Evolutionary conservation across 306 rosid genomes (phyloP).

Genomic region (Castanospermum australe): DNA sequence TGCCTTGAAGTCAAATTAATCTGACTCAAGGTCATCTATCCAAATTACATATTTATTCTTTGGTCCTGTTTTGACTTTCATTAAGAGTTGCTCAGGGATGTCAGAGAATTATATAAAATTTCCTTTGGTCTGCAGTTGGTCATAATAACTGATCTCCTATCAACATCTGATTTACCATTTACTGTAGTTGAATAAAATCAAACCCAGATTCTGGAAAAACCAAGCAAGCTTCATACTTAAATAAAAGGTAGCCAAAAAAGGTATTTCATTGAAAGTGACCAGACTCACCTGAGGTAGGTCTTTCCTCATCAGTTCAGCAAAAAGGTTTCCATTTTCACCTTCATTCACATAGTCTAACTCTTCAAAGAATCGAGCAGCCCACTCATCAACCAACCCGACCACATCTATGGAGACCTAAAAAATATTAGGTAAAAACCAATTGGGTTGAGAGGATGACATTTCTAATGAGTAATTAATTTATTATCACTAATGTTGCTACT

Average conservation of each 20-base stretch:
- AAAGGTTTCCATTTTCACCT: constrained; percentile 87
- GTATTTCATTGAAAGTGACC: background rate
- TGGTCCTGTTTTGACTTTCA: background rate
- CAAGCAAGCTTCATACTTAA: background rate
- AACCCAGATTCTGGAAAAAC: background rate
- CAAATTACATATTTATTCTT: background rate
- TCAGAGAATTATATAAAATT: background rate
- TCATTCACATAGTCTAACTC: constrained; percentile 94
- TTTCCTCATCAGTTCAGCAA: constrained; percentile 96
- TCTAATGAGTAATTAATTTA: constrained; percentile 21
- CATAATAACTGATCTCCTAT: background rate
- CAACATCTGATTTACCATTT: background rate
- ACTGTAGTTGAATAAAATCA: constrained; percentile 1
- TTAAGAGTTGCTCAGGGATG: background rate
- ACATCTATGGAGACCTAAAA: constrained; percentile 89
- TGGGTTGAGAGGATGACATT: constrained; percentile 13
- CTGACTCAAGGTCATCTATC: background rate
- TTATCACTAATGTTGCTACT: constrained; percentile 9
- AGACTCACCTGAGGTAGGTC: constrained; percentile 91
- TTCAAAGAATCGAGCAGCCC: constrained; percentile 99
- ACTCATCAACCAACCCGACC: constrained; percentile 97
- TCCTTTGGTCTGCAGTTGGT: background rate
- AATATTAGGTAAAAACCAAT: constrained; percentile 16
- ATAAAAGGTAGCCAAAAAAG: constrained; percentile 1
- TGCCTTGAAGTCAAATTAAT: background rate